A percentile compares a stretch with the other conserved stretches of the same genome.
Conservation (phyloP, 2,329 filamentous ascomycete genomes). For the Gliomastix tumulicola region DNA sequence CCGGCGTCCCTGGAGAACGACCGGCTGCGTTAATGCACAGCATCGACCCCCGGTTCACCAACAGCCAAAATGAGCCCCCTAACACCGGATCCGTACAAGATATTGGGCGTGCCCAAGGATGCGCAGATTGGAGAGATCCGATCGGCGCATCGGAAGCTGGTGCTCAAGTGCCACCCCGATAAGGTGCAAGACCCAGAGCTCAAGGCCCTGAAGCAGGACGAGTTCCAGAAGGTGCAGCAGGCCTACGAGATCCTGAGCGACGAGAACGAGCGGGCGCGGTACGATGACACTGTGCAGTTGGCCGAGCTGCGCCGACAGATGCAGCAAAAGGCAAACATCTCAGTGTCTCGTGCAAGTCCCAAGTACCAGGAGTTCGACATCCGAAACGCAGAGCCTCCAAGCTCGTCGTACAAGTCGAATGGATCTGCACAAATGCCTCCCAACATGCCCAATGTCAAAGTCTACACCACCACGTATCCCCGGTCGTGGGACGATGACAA, state of each 20-base stretch:
- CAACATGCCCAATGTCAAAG: slow-evolving; percentile 16
- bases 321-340: slow-evolving; percentile 33
- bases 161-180: slow-evolving; percentile 84
- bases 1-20: too few species aligned
- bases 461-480: slow-evolving; percentile 23
- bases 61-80: slow-evolving; percentile 37
- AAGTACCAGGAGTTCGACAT: slow-evolving; percentile 34
- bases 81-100: slow-evolving; percentile 73
- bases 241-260: slow-evolving; percentile 89
- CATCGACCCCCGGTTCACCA: too few species aligned
- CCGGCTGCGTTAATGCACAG: too few species aligned
- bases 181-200: slow-evolving; percentile 74
- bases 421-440: too few species aligned
- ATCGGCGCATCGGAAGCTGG: slow-evolving; percentile 75
- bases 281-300: slow-evolving; percentile 69
- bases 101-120: slow-evolving; percentile 66
- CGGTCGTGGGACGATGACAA: slow-evolving; percentile 41
- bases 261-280: slow-evolving; percentile 62
- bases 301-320: slow-evolving; percentile 55
- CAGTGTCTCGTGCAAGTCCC: slow-evolving; percentile 33
- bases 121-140: slow-evolving; percentile 68
- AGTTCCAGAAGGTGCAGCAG: slow-evolving; percentile 88
- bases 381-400: slow-evolving; percentile 37
- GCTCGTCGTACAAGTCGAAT: background rate
- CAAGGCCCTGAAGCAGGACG: slow-evolving; percentile 72